Conservation (phyloP, 108 stramenopile species). For the Skeletonema marinoi region DNA sequence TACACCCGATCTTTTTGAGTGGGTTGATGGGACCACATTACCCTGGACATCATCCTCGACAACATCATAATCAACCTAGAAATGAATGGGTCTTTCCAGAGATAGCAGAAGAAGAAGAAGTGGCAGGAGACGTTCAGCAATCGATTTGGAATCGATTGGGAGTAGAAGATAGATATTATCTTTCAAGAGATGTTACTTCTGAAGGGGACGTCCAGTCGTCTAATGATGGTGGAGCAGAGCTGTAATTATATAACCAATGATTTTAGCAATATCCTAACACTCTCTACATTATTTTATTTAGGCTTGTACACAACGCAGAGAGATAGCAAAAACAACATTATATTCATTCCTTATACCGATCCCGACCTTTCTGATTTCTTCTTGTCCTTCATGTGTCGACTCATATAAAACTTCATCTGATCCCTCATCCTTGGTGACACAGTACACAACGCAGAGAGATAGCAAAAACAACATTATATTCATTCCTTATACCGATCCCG, state of each 20-base stretch:
- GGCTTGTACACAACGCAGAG: neutral
- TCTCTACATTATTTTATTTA: neutral
- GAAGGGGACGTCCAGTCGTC: neutral
- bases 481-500: neutral
- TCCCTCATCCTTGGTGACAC: slow-evolving; percentile 41
- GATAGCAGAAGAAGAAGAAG: neutral
- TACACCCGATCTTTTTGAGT: neutral
- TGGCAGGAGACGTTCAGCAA: neutral
- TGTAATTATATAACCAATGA: neutral
- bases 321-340: neutral
- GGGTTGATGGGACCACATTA: slow-evolving; percentile 30
- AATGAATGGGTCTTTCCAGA: neutral
- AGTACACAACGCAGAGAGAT: neutral
- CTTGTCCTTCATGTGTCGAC: neutral
- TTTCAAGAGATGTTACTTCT: neutral
- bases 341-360: neutral
- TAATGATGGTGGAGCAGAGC: neutral
- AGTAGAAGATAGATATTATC: neutral
- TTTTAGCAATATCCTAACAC: neutral
- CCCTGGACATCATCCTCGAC: slow-evolving; percentile 11
- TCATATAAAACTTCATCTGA: slow-evolving; percentile 25
- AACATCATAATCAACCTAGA: neutral
- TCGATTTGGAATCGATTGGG: slow-evolving; percentile 4
- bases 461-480: neutral
- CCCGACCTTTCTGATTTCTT: neutral